Percentiles rank a stretch among this genome's conserved stretches.
phyloP scores from a whole-genome alignment of 1,284 basidiomycete genomes.

The Peniophora sp. region DNA sequence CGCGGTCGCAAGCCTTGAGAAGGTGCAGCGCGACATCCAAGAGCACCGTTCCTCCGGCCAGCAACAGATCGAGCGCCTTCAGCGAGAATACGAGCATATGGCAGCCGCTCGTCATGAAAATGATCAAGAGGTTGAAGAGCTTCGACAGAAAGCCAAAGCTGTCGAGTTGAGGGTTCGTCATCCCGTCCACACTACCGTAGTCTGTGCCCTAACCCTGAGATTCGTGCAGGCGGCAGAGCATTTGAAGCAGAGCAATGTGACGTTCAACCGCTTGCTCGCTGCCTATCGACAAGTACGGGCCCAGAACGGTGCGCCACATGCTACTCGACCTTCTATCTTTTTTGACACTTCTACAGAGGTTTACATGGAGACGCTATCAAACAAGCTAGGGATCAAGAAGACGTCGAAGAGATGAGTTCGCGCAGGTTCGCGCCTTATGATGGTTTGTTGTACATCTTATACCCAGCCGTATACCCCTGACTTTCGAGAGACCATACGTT shows the following conservation, averaged over 20 bases:
- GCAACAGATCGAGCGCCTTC: constrained; percentile 61
- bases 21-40: constrained; percentile 65
- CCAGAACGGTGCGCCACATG: constrained; percentile 54
- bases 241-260: constrained; percentile 60
- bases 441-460: no score
- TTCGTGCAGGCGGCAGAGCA: constrained; percentile 61
- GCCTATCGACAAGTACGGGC: constrained; percentile 79
- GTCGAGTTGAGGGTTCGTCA: constrained; percentile 51
- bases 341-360: constrained; percentile 41
- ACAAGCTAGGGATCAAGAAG: constrained; percentile 43
- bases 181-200: not conserved
- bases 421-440: no score
- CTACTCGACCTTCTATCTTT: not conserved
- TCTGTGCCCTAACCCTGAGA: constrained; percentile 3
- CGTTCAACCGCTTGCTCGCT: constrained; percentile 68
- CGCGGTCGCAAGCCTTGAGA: constrained; percentile 69
- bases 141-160: constrained; percentile 57
- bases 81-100: constrained; percentile 74
- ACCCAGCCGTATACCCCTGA: no score
- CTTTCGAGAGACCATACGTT: no score
- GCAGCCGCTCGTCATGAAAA: constrained; percentile 64
- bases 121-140: constrained; percentile 66
- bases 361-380: constrained; percentile 75
- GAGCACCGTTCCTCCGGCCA: constrained; percentile 66
- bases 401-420: no score